Evolutionary conservation across 495 filamentous ascomycete species (phyloP), one percentile per base, ranked within the genome.

Genomic region (Extremus antarcticus): DNA sequence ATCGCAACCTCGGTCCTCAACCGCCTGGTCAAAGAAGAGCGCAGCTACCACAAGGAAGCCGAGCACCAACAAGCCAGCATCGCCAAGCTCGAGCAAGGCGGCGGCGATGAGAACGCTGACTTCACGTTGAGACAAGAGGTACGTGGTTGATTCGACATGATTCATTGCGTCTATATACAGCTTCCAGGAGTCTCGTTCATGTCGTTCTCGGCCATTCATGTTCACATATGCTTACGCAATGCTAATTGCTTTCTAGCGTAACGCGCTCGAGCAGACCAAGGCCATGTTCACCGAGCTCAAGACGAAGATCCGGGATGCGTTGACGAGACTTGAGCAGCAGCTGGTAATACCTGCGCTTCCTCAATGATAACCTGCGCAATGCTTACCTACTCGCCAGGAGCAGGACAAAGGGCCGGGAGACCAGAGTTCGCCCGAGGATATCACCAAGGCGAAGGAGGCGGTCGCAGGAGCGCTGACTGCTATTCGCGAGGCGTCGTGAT

Each of bases 21-120:
- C 61, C 88, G 91, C 51, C 76, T 96, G 48, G 79, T 95, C 52
- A 95, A 95, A 68, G 92, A 98, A 68, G 88, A 95, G 65, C 74
- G 76, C 32, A 89, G 81, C 66, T 96, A 98, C 73, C 86, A 88
- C 70, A 82, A 83, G 60, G 92, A 98, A 65, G 76, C 87, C 20
- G 71, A 76, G 55, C 70, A 80, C 54, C 88, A 96, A 62, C 76
- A 84, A 53, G 74, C 74, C 55, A 82, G 84, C 41, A 76, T 96
- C 39, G 69, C 79, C 71, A 83, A 85, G 70, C 73, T 89, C 16
- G 68, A 81, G 57, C 49, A 69, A 68, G 62, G 56, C 59, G 63
- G 53, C 29, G 67, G 64, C 4, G 70, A 74, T 2, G 78, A 78
- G 19, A 74, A 78, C 45, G 69, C 66, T 17, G 70, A 82, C 59